Conservation (phyloP, 352 stramenopile genomes). For the Aphanomyces cochlioides region DNA sequence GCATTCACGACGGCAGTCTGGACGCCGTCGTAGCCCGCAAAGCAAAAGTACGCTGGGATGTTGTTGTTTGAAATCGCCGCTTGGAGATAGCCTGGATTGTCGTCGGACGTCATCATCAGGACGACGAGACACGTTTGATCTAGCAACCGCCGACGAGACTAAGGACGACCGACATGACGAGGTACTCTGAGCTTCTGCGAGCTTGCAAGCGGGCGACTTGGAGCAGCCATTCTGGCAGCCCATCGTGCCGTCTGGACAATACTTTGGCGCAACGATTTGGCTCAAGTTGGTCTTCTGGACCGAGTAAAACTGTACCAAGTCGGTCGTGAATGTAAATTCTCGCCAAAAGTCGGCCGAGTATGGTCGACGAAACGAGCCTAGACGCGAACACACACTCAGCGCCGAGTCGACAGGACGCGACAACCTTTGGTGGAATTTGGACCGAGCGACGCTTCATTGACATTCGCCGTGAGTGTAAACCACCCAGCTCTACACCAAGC, state of each 20-base stretch:
- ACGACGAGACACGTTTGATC: conserved; percentile 48
- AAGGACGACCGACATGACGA: neutral
- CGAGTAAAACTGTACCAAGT: conserved; percentile 37
- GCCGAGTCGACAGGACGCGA: neutral
- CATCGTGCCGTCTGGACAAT: conserved; percentile 36
- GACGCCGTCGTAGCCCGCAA: conserved; percentile 45
- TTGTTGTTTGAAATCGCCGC: conserved; percentile 44
- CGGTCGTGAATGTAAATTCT: conserved; percentile 42
- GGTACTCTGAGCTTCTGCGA: conserved; percentile 30
- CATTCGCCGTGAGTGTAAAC: conserved; percentile 47
- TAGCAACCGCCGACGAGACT: neutral
- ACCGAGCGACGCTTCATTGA: conserved; percentile 21
- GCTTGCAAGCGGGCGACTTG: conserved; percentile 43
- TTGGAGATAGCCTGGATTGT: conserved; percentile 48
- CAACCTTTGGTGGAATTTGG: conserved; percentile 14
- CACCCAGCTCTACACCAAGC: conserved; percentile 37
- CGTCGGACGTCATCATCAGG: conserved; percentile 43
- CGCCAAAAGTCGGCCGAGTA: conserved; percentile 47
- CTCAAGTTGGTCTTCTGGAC: conserved; percentile 13
- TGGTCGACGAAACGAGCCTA: conserved; percentile 23
- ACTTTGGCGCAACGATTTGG: conserved; percentile 4
- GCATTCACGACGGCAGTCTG: conserved; percentile 37
- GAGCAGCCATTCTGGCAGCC: conserved; percentile 51
- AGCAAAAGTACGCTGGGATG: conserved; percentile 65
- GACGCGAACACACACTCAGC: neutral